phyloP scores from a whole-genome alignment of 176 grass and related monocot species.

The Hyparrhenia diplandra region DNA sequence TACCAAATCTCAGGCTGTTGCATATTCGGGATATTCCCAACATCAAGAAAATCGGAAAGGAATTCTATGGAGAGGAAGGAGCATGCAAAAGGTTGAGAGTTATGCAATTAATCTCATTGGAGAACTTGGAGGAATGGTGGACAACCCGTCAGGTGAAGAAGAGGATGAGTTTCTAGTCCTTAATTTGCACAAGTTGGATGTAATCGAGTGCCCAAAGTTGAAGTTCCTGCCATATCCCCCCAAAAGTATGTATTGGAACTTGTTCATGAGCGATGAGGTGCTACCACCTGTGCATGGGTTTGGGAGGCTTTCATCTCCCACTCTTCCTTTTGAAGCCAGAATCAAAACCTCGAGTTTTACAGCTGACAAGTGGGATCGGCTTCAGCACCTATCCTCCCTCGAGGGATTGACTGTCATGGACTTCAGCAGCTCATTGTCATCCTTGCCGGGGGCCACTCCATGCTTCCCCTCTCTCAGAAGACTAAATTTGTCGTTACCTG shows the following conservation, averaged over 20 bases:
- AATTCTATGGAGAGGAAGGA: not conserved
- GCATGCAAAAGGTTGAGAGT: not conserved
- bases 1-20: conserved; percentile 6
- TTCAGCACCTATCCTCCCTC: not conserved
- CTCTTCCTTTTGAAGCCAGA: not conserved
- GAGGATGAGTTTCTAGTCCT: not conserved
- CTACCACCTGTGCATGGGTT: not conserved
- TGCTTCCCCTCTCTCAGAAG: too few relatives aligned
- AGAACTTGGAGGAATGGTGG: not conserved
- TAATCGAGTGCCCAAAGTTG: not conserved
- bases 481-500: fast-evolving
- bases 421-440: too few relatives aligned
- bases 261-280: not conserved
- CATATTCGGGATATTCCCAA: not conserved
- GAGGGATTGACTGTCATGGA: too few relatives aligned
- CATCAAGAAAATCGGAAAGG: not conserved
- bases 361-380: not conserved
- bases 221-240: conserved; percentile 4
- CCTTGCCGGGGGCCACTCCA: too few relatives aligned
- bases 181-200: not conserved
- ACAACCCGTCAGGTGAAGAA: not conserved
- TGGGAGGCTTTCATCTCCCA: not conserved
- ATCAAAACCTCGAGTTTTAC: not conserved
- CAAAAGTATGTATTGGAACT: not conserved
- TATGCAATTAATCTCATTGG: fast-evolving